Conservation (phyloP, 495 filamentous ascomycete species). For the Lineolata rhizophorae region DNA sequence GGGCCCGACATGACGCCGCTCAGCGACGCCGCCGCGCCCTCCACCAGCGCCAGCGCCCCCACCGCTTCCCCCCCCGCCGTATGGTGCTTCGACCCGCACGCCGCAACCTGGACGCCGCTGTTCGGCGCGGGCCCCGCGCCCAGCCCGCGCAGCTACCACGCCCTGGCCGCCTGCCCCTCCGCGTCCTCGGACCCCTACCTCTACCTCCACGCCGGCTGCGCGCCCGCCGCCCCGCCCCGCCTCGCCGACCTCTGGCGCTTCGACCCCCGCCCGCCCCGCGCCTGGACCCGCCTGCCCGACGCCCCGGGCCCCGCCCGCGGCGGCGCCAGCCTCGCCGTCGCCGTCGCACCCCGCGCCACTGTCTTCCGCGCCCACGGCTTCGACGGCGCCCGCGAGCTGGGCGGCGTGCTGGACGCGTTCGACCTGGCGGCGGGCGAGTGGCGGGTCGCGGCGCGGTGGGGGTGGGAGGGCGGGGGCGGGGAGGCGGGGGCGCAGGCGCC, state of each 20-base stretch:
- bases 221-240: constrained; percentile 29
- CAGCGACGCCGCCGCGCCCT: constrained; percentile 31
- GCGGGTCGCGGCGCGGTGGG: too few relatives aligned
- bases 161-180: too few relatives aligned
- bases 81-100: constrained; percentile 23
- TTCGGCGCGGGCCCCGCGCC: constrained; percentile 8
- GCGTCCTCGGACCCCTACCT: constrained; percentile 31
- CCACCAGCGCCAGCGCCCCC: too few relatives aligned
- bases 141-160: constrained; percentile 28
- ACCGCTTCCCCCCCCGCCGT: too few relatives aligned
- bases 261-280: constrained; percentile 27
- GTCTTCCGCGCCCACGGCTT: constrained; percentile 58
- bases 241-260: constrained; percentile 54
- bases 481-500: constrained; percentile 24
- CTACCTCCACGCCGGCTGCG: constrained; percentile 52
- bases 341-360: constrained; percentile 30
- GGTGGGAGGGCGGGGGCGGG: too few relatives aligned
- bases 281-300: constrained; percentile 38
- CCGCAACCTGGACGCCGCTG: constrained; percentile 13
- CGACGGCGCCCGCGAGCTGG: constrained; percentile 39
- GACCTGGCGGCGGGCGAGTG: constrained; percentile 18
- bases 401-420: constrained; percentile 40
- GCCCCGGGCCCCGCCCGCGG: constrained; percentile 39
- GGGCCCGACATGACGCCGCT: constrained; percentile 29
- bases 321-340: constrained; percentile 38